Conservation (phyloP, 106 monocot species). For the Dendrobium huoshanense region DNA sequence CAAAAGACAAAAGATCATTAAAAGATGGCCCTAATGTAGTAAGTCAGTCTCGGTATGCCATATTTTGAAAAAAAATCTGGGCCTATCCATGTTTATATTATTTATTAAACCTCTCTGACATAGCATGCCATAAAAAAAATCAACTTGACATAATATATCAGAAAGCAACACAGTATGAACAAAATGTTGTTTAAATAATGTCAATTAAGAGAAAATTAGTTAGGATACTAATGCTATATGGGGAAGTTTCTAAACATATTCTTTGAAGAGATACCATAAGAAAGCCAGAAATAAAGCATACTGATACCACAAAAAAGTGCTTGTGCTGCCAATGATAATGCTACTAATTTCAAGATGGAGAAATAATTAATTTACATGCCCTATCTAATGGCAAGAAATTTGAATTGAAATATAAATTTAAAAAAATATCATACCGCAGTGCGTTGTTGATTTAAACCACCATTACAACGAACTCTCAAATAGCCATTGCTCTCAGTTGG, state of each 20-base stretch:
- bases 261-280: background rate
- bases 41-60: background rate
- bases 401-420: background rate
- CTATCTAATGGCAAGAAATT: background rate
- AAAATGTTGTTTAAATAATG: background rate
- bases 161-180: background rate
- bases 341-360: background rate
- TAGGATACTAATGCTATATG: background rate
- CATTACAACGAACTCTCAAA: slow-evolving; percentile 94
- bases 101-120: background rate
- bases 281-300: background rate
- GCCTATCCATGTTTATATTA: background rate
- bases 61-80: background rate
- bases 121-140: background rate
- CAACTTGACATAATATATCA: background rate
- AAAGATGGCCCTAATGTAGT: background rate
- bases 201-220: background rate
- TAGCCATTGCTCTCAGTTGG: slow-evolving; percentile 75
- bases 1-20: background rate
- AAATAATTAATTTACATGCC: background rate
- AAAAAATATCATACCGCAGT: slow-evolving; percentile 55
- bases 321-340: background rate
- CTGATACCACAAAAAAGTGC: background rate
- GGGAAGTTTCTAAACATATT: background rate
- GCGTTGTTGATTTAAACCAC: slow-evolving; percentile 94